These are phyloP conservation scores for Silene uniflora DNA, from an alignment of 148 eudicot genomes.

Conservation along the genomic window DNA sequence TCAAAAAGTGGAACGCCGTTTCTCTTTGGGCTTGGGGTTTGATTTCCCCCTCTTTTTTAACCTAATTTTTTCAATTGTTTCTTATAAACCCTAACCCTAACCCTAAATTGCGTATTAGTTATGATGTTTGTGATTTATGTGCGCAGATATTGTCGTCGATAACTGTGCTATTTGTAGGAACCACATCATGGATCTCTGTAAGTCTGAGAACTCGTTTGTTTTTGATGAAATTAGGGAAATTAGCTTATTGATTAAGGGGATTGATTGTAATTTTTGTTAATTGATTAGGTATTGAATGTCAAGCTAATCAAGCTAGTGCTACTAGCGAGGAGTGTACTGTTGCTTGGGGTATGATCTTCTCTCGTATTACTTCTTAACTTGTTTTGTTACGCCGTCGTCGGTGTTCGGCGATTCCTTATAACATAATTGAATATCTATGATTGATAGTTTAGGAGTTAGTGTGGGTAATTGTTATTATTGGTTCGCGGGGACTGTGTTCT, in stretches of 20 bases:
- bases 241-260: conserved; percentile 27
- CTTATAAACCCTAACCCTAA: conserved; percentile 16
- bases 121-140: neutral
- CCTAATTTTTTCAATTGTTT: conserved; percentile 39
- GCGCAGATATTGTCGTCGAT: conserved; percentile 81
- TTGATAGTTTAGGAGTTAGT: too few relatives aligned
- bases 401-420: neutral
- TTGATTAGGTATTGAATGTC: conserved; percentile 74
- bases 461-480: too few relatives aligned
- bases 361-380: neutral
- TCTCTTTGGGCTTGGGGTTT: conserved; percentile 97
- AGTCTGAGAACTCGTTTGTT: conserved; percentile 15
- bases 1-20: conserved; percentile 97
- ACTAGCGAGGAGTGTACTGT: conserved; percentile 89
- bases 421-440: too few relatives aligned
- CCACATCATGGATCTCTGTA: conserved; percentile 97
- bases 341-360: conserved; percentile 71
- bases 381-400: neutral
- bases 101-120: neutral
- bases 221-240: neutral
- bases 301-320: conserved; percentile 89
- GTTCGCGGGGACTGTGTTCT: too few relatives aligned
- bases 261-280: conserved; percentile 7
- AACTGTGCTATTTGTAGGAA: conserved; percentile 91
- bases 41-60: neutral